Percentiles rank a stretch among this genome's conserved stretches.
Conservation (phyloP, 306 rosid species). For the Malus orientalis region DNA sequence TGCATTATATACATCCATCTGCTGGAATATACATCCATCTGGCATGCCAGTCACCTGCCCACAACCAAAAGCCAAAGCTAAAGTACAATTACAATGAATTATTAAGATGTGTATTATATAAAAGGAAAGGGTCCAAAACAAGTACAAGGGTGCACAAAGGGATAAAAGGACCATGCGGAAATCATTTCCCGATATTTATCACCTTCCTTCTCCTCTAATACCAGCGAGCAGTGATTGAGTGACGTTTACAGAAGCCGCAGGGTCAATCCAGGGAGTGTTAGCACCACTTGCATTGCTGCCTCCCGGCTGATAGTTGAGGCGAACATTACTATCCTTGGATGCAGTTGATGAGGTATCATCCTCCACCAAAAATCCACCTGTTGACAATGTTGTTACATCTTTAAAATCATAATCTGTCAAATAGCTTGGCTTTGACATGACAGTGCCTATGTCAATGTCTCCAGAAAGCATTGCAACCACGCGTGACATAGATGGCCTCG, state of each 20-base stretch:
- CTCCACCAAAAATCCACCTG: conserved; percentile 3
- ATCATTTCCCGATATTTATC: neutral
- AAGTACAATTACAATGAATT: too few relatives aligned
- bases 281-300: neutral
- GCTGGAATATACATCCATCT: too few relatives aligned
- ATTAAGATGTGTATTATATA: too few relatives aligned
- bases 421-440: conserved; percentile 19
- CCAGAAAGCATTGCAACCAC: conserved; percentile 24
- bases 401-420: conserved; percentile 17
- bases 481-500: conserved; percentile 23
- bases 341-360: neutral
- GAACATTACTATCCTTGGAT: neutral
- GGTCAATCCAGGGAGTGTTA: neutral
- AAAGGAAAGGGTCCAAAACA: neutral
- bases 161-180: too few relatives aligned
- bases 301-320: neutral
- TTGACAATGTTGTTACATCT: neutral
- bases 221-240: neutral
- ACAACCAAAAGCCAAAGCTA: too few relatives aligned
- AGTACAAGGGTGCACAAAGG: neutral
- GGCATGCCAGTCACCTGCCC: too few relatives aligned
- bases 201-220: conserved; percentile 13
- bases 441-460: neutral
- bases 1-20: too few relatives aligned
- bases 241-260: neutral